These are phyloP conservation scores for Starmerella bombi DNA, from an alignment of 805 yeast species.

Conservation along the genomic window DNA sequence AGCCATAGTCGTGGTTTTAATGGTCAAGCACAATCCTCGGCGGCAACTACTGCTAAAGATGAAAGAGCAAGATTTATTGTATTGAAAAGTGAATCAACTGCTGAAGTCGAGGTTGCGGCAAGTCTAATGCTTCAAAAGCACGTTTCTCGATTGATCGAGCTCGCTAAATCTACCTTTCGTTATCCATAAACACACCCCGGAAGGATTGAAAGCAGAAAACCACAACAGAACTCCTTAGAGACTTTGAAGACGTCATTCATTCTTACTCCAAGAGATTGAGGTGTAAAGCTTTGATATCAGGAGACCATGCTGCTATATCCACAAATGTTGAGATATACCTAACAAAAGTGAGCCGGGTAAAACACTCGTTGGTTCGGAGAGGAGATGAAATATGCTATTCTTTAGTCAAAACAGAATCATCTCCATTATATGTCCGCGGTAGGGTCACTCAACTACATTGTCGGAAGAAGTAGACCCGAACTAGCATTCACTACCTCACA, in stretches of 20 bases:
- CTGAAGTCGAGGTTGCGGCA: not conserved
- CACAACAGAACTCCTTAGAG: not conserved
- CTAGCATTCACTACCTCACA: not conserved
- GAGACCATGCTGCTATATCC: not conserved
- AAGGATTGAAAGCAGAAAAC: not conserved
- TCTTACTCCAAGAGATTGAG: not conserved
- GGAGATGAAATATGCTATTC: no score
- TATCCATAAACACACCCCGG: not conserved
- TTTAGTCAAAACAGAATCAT: not conserved
- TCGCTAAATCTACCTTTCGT: not conserved
- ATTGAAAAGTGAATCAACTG: not conserved
- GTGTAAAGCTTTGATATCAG: not conserved
- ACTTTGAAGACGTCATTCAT: not conserved
- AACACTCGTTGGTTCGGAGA: no score
- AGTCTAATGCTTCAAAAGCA: conserved; percentile 8
- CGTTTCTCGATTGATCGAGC: conserved; percentile 3
- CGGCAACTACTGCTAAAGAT: not conserved
- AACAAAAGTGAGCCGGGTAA: not conserved
- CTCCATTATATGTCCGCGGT: not conserved
- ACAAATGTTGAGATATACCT: not conserved
- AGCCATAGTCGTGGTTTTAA: not conserved
- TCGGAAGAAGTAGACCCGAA: conserved; percentile 1
- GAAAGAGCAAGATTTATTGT: not conserved
- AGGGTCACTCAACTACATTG: not conserved
- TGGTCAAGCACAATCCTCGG: not conserved